Evolutionary conservation across 1,139 yeast genomes (phyloP).

Genomic region (Meyerozyma guilliermondii): DNA sequence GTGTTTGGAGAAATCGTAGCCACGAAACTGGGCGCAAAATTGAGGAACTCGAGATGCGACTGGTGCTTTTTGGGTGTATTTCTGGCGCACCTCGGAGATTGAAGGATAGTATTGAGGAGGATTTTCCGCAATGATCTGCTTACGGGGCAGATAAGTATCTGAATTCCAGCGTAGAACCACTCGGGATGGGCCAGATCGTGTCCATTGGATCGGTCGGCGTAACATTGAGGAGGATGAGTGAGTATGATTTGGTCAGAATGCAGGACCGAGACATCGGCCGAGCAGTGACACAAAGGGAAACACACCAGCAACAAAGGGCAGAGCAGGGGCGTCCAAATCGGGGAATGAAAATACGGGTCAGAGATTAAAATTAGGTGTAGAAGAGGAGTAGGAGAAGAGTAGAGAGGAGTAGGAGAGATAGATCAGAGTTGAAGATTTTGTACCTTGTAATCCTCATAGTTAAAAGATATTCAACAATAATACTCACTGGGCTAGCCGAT

Average conservation of each 20-base stretch:
- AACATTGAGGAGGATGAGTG: neutral
- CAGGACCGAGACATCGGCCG: neutral
- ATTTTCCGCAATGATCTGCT: conserved; percentile 4
- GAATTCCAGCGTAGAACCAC: neutral
- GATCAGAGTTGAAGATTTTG: too few species aligned
- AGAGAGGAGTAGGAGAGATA: too few species aligned
- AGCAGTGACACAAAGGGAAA: too few species aligned
- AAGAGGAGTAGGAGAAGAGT: too few species aligned
- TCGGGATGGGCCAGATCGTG: neutral
- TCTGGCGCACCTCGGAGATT: conserved; percentile 10
- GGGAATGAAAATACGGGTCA: too few species aligned
- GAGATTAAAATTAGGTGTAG: too few species aligned
- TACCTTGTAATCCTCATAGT: too few species aligned
- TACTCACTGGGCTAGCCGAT: too few species aligned
- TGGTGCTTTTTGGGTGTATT: conserved; percentile 1
- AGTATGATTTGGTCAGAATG: neutral
- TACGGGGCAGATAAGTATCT: conserved; percentile 8
- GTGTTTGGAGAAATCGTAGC: conserved; percentile 15
- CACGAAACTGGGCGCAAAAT: conserved; percentile 16
- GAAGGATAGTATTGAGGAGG: conserved; percentile 16
- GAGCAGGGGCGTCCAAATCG: too few species aligned
- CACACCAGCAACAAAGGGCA: too few species aligned
- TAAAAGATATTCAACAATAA: too few species aligned
- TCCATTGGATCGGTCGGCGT: neutral
- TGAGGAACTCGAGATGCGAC: conserved; percentile 12